Evolutionary conservation across 73 alveolate species (phyloP).

Genomic region (Paramecium pentaurelia): DNA sequence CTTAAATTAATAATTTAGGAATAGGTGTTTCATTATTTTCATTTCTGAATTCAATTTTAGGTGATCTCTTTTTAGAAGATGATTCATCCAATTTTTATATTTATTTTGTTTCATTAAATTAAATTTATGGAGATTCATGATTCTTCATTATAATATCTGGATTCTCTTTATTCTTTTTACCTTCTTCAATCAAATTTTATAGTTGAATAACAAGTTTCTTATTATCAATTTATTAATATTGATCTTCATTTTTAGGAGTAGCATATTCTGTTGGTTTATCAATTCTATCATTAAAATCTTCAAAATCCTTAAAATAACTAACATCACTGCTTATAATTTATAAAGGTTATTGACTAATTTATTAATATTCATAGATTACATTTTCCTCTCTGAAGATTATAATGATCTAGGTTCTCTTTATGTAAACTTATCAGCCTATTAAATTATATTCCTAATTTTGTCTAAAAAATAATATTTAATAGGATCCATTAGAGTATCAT

Average conservation of each 20-base stretch:
- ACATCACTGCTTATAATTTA: not conserved
- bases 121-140: not conserved
- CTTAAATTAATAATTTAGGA: not conserved
- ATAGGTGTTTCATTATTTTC: not conserved
- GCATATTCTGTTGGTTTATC: constrained; percentile 45
- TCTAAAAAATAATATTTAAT: constrained; percentile 34
- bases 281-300: not conserved
- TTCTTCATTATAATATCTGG: not conserved
- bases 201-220: not conserved
- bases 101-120: not conserved
- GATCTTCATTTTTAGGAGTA: not conserved
- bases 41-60: not conserved
- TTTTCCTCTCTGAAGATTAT: not conserved
- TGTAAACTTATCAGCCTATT: constrained; percentile 15
- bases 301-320: constrained; percentile 1
- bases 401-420: constrained; percentile 20
- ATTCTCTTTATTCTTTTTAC: not conserved
- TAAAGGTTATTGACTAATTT: not conserved
- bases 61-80: not conserved
- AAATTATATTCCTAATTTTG: not conserved
- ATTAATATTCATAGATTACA: not conserved
- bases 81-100: not conserved
- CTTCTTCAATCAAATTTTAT: not conserved
- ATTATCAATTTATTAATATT: not conserved
- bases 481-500: constrained; percentile 14